Evolutionary conservation across 2,329 filamentous ascomycete species (phyloP), one percentile per base, ranked within the genome.

Genomic region (Xylariomycetidae sp.): DNA sequence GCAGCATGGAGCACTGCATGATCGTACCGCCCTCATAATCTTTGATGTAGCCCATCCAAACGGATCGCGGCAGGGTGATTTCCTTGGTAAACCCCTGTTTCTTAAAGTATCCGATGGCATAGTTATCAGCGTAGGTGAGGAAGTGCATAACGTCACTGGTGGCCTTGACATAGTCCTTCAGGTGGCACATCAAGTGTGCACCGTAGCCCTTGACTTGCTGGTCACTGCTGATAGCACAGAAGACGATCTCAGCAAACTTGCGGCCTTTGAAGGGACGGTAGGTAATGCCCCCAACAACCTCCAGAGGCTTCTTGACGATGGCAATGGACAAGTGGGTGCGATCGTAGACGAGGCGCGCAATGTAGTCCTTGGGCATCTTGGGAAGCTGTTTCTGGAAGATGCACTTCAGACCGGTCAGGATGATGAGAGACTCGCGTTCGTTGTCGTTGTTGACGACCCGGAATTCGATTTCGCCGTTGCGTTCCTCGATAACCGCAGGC

Each of bases 21-120:
- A 98, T 94, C 0, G 92, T 98, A 38, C 92, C 92, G 37, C 92
- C 92, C 62, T 98, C 92, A 59, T 98, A 98, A 58, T 98, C 92
- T 58, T 98, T 98, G 67, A 98, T 98, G 53, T 96, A 98, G 3
- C 92, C 92, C 92, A 96, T 96, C 92, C 92, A 98, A 4, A 87
- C 81, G 3, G 82, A 79, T 51, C 81, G 84, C 38, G 92, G 85
- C 1, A 98, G 76, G 0, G 89, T 95, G 44, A 98, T 96, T 51
- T 98, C 90, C 58, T 98, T 98, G 2, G 92, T 96, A 55, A 98
- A 98, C 0, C 92, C 92, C 58, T 98, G 92, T 58, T 98, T 98
- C 61, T 96, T 94, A 63, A 98, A 98, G 60, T 96, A 98, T 9
- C 92, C 92, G 46, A 95, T 98, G 24, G 92, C 92, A 54, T 96